Evolutionary conservation across 257 asterid genomes (phyloP).

Genomic region (Petunia axillaris): DNA sequence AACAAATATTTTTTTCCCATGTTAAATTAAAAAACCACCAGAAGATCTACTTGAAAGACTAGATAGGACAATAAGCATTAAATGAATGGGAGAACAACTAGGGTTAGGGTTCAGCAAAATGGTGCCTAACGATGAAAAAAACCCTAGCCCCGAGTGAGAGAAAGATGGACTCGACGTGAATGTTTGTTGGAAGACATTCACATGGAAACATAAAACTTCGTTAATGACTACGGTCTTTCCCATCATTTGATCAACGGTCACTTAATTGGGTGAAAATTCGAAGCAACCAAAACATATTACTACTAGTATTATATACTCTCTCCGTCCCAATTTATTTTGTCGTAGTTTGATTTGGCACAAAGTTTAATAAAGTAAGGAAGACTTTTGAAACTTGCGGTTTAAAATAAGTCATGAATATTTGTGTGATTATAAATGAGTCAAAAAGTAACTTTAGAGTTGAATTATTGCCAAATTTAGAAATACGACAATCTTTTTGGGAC

Average conservation of each 20-base stretch:
- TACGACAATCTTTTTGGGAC: too few relatives aligned
- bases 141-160: constrained; percentile 53
- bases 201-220: constrained; percentile 45
- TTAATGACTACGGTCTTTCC: background rate
- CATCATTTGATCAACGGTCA: constrained; percentile 6
- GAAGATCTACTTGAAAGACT: constrained; percentile 3
- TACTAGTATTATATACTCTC: too few relatives aligned
- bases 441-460: too few relatives aligned
- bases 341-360: too few relatives aligned
- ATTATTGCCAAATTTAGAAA: too few relatives aligned
- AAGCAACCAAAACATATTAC: too few relatives aligned
- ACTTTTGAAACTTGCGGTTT: too few relatives aligned
- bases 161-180: constrained; percentile 76
- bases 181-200: constrained; percentile 89
- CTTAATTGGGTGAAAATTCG: background rate
- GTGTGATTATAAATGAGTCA: too few relatives aligned
- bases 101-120: constrained; percentile 64
- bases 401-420: too few relatives aligned
- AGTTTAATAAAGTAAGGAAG: too few relatives aligned
- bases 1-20: too few relatives aligned
- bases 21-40: constrained; percentile 30
- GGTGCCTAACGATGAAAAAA: constrained; percentile 44
- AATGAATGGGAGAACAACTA: constrained; percentile 56
- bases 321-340: too few relatives aligned
- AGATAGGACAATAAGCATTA: constrained; percentile 54